These are phyloP conservation scores for Fusarium paranaense DNA, from an alignment of 2,329 filamentous ascomycete genomes.

Conservation along the genomic window DNA sequence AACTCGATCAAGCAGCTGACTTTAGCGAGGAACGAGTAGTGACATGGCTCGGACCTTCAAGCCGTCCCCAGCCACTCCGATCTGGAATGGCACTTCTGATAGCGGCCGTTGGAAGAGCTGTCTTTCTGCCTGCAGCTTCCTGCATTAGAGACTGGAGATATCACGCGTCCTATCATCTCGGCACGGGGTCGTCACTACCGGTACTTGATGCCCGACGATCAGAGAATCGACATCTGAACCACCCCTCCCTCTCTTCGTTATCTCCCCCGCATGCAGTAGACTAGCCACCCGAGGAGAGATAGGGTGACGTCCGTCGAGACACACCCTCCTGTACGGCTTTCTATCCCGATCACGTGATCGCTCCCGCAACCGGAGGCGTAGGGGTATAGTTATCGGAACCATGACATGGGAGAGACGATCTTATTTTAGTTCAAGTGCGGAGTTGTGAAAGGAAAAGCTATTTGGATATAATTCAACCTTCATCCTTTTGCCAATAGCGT, in stretches of 20 bases:
- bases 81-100: neutral
- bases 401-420: conserved; percentile 23
- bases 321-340: conserved; percentile 17
- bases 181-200: conserved; percentile 20
- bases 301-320: conserved; percentile 2
- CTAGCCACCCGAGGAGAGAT: conserved; percentile 9
- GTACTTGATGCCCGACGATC: conserved; percentile 32
- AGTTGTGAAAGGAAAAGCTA: conserved; percentile 1
- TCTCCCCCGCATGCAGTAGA: conserved; percentile 24
- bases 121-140: conserved; percentile 12
- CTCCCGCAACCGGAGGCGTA: conserved; percentile 34
- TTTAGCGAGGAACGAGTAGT: neutral
- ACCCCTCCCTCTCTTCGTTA: conserved; percentile 10
- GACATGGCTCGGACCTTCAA: neutral
- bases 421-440: conserved; percentile 10
- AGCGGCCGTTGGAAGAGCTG: conserved; percentile 6
- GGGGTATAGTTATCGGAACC: conserved; percentile 31
- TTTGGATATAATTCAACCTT: conserved; percentile 33
- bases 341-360: conserved; percentile 37
- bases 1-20: neutral
- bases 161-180: conserved; percentile 26
- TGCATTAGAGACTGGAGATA: conserved; percentile 7
- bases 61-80: neutral
- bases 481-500: conserved; percentile 31
- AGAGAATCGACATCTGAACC: neutral